phyloP scores from a whole-genome alignment of 2,329 filamentous ascomycete species.

The Pseudogymnoascus sp. region DNA sequence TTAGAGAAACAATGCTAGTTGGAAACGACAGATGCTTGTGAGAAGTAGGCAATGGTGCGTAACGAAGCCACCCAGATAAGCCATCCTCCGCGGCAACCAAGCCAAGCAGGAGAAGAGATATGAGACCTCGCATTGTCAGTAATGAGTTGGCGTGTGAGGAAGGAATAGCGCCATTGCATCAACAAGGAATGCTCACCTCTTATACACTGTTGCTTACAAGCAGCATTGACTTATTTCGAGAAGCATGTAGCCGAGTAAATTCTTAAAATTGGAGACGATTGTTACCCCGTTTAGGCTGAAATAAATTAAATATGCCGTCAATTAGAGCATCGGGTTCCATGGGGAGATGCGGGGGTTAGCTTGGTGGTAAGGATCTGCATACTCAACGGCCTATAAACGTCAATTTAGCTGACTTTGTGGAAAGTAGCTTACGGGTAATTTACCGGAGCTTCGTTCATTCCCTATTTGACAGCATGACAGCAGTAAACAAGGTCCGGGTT shows the following conservation, averaged over 20 bases:
- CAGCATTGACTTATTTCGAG: background rate
- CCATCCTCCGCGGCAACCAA: conserved; percentile 47
- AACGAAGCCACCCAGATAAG: conserved; percentile 55
- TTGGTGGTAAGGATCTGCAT: background rate
- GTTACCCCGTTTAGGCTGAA: background rate
- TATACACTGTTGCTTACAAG: background rate
- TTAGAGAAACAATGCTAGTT: conserved; percentile 44
- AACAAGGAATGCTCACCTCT: background rate
- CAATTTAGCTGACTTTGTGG: background rate
- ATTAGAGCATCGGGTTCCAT: background rate
- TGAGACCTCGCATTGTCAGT: background rate
- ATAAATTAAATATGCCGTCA: background rate
- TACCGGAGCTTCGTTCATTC: background rate
- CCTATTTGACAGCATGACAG: background rate
- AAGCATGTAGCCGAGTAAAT: background rate
- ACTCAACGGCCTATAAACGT: background rate
- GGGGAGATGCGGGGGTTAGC: background rate
- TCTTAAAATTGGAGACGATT: conserved; percentile 4
- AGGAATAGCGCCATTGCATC: background rate
- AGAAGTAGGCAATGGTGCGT: conserved; percentile 44
- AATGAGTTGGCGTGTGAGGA: background rate
- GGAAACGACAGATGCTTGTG: conserved; percentile 35
- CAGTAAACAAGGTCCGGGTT: background rate
- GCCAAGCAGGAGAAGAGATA: conserved; percentile 2
- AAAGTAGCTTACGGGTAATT: background rate